Evolutionary conservation across 805 yeast species (phyloP), one percentile per base, ranked within the genome.

Genomic region (Candida peoriensis): DNA sequence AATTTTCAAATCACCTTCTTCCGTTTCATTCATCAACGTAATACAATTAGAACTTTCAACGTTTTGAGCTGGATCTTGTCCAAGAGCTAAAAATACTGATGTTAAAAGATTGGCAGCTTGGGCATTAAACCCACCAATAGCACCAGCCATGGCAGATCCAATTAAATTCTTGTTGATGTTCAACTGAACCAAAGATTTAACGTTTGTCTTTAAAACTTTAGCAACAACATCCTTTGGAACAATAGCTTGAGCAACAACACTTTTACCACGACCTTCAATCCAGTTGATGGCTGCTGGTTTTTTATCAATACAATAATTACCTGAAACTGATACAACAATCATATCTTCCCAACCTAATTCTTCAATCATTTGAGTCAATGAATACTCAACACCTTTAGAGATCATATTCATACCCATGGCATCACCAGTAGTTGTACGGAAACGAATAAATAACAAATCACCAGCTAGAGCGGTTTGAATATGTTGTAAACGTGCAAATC

Each of bases 371-470:
- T 73, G 77, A 42, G 79, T 78, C 54, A 93, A 73, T 1, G 96
- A 76, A 58, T 68, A 72, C 58, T 93, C 99, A 30, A 88, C 96
- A 61, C 98, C 99, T 64, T 93, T 93, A 20, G 97, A 90, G 42
- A 93, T 93, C 99, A 93, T 93, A 60, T 93, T 93, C 99, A 93
- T 93, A 46, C 99, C 99, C 99, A 93, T 93, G 14, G 99, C 99
- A 68, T 93, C 99, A 61, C 99, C 99, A 14, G 99, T 93, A 25
- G 96, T 88, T n/a, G 99, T 94, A 58, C 89, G 78, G 70, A 93
- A 93, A 55, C 99, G 78, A 50, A 93, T 81, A 54, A 76, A 93
- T 50, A 93, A 69, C 48, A 83, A 69, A 32, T 82, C 82, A 20
- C 99, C 98, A 13, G 99, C 98, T 60, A 90, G 68, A 3, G 97